phyloP scores from a whole-genome alignment of 2,329 filamentous ascomycete genomes.

The Thielaviopsis ethacetica region DNA sequence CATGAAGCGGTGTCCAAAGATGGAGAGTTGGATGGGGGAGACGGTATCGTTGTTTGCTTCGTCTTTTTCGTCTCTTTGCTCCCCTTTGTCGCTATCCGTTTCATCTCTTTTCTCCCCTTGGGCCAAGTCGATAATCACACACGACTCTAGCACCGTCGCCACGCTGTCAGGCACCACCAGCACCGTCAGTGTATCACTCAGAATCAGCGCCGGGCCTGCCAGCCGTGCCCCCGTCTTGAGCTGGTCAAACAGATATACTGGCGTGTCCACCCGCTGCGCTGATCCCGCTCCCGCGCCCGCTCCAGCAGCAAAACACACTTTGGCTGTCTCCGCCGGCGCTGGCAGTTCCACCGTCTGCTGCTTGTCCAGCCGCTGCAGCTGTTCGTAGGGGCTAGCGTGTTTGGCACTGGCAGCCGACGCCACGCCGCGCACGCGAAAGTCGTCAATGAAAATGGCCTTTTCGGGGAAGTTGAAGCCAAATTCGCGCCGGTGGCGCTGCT shows the following conservation, averaged over 20 bases:
- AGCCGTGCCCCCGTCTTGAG: conserved; percentile 57
- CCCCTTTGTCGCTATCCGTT: too few relatives aligned
- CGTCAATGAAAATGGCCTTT: conserved; percentile 77
- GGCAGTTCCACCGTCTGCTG: conserved; percentile 27
- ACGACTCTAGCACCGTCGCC: conserved; percentile 66
- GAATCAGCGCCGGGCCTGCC: conserved; percentile 68
- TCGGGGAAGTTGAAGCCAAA: conserved; percentile 80
- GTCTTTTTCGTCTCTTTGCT: too few relatives aligned
- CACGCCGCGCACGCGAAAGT: conserved; percentile 75
- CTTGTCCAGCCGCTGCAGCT: conserved; percentile 42
- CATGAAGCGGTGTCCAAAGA: conserved; percentile 76
- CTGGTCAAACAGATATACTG: conserved; percentile 67
- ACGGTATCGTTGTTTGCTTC: conserved; percentile 10
- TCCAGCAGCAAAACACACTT: conserved; percentile 52
- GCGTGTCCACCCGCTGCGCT: conserved; percentile 52
- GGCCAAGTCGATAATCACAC: conserved; percentile 78
- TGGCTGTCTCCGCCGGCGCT: conserved; percentile 38
- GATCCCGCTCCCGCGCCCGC: conserved; percentile 47
- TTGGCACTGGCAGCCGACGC: conserved; percentile 28
- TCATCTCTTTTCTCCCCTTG: too few relatives aligned
- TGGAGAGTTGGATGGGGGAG: conserved; percentile 62
- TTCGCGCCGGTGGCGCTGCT: conserved; percentile 77
- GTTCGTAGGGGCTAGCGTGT: conserved; percentile 70
- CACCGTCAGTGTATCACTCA: conserved; percentile 81
- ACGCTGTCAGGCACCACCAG: conserved; percentile 66